Evolutionary conservation across 148 eudicot genomes (phyloP), one percentile per base, ranked within the genome.

Genomic region (Polygonum aviculare): DNA sequence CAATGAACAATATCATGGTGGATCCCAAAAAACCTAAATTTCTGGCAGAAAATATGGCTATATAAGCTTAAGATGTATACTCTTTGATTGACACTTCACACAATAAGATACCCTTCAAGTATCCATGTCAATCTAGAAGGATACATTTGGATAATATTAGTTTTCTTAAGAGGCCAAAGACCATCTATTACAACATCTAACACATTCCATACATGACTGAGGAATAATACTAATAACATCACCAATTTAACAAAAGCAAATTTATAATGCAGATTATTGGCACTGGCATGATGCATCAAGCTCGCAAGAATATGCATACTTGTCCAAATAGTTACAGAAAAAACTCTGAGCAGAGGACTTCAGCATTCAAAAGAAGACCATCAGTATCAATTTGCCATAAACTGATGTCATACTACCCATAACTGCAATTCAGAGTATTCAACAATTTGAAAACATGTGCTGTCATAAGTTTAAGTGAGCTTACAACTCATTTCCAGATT

Each of bases 401-500:
- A 26, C 55, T 19, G 63, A 63, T 5, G 69, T 63, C 39, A 57
- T 40, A 63, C 63, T 40, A 63, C 33, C 69, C 18, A 63, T 63
- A 26, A 26, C 31, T 26, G 31, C 31, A 26, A 26, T 26, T 3
- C 38, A 67, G n/a, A 65, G 38, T 36, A 67, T 10, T 35, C 41
- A 67, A 35, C 19, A 65, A 67, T 14, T 14, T 38, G 44, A 10
- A 38, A 60, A 33, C 7, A 31, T 33, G 12, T 63, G 40, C 38
- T 35, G 35, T 67, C 5, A 0, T 26, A 54, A 77, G 79, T 55
- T 52, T 33, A 38, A 74, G 60, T 69, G 82, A 80, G 54, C 96
- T 93, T 86, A 96, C 99, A 85, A 71, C 74, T 93, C 91, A 86
- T 74, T 79, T 79, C 84, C 91, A 76, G 98, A 85, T 82, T 91